A percentile compares a stretch with the other conserved stretches of the same genome.
phyloP scores from a whole-genome alignment of 2,329 filamentous ascomycete genomes.

The Arthrobotrys entomopaga region DNA sequence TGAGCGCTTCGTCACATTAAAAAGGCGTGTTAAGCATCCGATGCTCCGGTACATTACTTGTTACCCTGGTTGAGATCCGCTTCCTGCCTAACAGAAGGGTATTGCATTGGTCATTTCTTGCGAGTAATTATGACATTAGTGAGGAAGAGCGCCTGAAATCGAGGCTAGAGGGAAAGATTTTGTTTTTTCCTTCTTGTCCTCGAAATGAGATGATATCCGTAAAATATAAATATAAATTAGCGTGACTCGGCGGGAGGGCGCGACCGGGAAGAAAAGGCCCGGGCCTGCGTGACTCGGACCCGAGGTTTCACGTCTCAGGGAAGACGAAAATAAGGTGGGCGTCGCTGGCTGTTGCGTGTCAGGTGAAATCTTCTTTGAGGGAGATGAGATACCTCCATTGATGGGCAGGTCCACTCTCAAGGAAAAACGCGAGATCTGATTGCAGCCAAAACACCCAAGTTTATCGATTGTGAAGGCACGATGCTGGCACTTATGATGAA shows the following conservation, averaged over 20 bases:
- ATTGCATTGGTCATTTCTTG: not conserved
- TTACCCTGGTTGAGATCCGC: not conserved
- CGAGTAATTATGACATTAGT: not conserved
- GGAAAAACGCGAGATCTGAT: conserved; percentile 8
- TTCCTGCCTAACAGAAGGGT: conserved; percentile 4
- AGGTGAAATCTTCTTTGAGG: conserved; percentile 1
- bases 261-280: too few relatives aligned
- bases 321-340: too few relatives aligned
- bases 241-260: conserved; percentile 24
- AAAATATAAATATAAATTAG: conserved; percentile 43
- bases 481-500: conserved; percentile 11
- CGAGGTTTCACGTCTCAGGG: too few relatives aligned
- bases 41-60: conserved; percentile 12
- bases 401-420: conserved; percentile 9
- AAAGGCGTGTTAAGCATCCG: conserved; percentile 40
- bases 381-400: conserved; percentile 28
- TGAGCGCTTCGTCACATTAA: not conserved
- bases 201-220: too few relatives aligned
- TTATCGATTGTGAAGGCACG: conserved; percentile 31
- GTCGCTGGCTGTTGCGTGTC: too few relatives aligned
- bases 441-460: conserved; percentile 6
- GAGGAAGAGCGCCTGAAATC: too few relatives aligned
- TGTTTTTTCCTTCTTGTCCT: not conserved
- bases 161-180: too few relatives aligned
- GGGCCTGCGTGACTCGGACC: too few relatives aligned